Base-by-base conservation (phyloP, 768 basidiomycete species). In the Leccinellum rugosiceps region DNA sequence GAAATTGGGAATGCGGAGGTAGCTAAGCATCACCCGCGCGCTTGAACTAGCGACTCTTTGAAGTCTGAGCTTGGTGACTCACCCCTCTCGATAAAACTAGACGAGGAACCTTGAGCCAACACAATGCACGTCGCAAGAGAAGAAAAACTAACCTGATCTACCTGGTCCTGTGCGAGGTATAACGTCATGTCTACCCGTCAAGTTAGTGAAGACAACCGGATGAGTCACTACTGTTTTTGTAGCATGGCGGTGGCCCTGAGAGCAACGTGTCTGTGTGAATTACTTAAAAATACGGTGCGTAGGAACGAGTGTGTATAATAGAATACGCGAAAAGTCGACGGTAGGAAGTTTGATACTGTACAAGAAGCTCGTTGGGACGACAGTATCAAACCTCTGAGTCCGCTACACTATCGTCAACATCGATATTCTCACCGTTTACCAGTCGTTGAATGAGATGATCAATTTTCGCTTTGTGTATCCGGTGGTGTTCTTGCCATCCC, bases 401-500 rank as follows among this genome's bases (percentile, higher is more conserved):
- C 19, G 52, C 63, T 19, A 58, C 52, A 23, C 54, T 60, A 44
- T 72, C 71, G 19, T 72, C 71, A 4, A 47, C 48, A 35, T 81
- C 80, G 34, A 82, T 75, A 43, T 69, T 76, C 67, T 88, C 84
- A 13, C 89, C 90, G 30, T 78, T 77, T 11, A 67, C 66, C 19
- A 93, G 68, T 62, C 80, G 78, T 58, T 83, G 76, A 44, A 90
- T 87, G 41, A 90, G 80, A 72, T 92, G 85, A 64, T 92, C 92
- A 59, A 93, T 92, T 67, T 90, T 91, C 13, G 83, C 79, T 67
- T 92, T 93, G 69, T 93, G 92, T 64, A 92, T 91, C 44, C 92
- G 83, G 68, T 92, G 87, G 68, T 93, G 92, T 65, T 94, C 92
- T 70, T 94, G 92, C 92, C 92, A 94, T 14, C 92, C 92, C 69